Base-by-base conservation (phyloP, 805 yeast species). In the Blastobotrys parvus region DNA sequence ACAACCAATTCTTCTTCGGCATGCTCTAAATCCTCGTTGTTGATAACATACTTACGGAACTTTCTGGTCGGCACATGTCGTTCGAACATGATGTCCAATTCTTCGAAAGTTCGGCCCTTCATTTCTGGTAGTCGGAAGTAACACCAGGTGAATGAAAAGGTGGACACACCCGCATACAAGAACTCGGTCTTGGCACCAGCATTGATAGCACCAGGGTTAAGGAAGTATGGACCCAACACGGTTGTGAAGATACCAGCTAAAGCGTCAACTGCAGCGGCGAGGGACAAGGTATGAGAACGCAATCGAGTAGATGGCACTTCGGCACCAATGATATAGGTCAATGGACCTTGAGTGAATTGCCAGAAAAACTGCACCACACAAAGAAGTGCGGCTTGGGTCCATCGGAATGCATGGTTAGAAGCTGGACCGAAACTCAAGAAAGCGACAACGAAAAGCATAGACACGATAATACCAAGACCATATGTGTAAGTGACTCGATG, bases 61-160 rank as follows among this genome's bases (percentile, higher is more conserved):
- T 58, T 49, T 35, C 59, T n/a, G n/a, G n/a, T n/a, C n/a, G n/a
- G n/a, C n/a, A n/a, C n/a, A 61, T 59, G 57, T 76, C 80, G 54
- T 77, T 61, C 53, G n/a, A n/a, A n/a, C n/a, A n/a, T n/a, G n/a
- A n/a, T n/a, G n/a, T n/a, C n/a, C n/a, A n/a, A n/a, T n/a, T 77
- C 81, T 35, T 75, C 79, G 52, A 65, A 74, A 0, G 80, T 72
- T 57, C 77, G 67, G 40, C 68, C 70, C 47, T 67, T 65, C 29
- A 80, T 70, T 57, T 77, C 82, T 8, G 82, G 81, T 43, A 75
- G 61, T 39, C 70, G 70, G 55, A 72, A 68, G 57, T 62, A 69
- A 32, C 66, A 59, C 73, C 75, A 72, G 36, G 60, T 48, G 6
- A 68, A 19, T n/a, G 61, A 51, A 7, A 56, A 4, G 7, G 59